Percentiles rank a stretch among this genome's conserved stretches.
Evolutionary conservation across 2,329 filamentous ascomycete species (phyloP).

Genomic region (Pseudopyrenochaeta lycopersici): DNA sequence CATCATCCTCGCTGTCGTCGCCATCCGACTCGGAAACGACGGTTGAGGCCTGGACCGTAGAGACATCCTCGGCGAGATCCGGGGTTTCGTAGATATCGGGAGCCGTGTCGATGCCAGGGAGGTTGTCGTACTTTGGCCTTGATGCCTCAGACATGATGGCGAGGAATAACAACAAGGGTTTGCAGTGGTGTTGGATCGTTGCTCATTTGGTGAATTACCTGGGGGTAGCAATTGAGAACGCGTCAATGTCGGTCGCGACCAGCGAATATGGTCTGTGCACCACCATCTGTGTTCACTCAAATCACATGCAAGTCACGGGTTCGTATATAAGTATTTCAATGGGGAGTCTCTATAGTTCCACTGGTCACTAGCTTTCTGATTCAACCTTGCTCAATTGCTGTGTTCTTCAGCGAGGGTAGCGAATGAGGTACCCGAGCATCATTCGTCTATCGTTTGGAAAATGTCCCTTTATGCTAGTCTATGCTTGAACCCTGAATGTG

Average conservation of each 20-base stretch:
- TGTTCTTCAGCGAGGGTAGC: no score
- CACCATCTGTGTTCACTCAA: no score
- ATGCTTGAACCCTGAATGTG: conserved; percentile 77
- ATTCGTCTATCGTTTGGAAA: no score
- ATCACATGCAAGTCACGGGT: no score
- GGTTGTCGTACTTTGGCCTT: conserved; percentile 59
- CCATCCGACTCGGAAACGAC: conserved; percentile 59
- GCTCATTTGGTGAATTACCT: conserved; percentile 13
- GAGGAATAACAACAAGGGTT: background rate
- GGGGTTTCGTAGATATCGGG: conserved; percentile 98
- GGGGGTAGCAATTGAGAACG: conserved; percentile 18
- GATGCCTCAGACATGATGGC: conserved; percentile 41
- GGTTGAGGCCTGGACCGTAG: conserved; percentile 70
- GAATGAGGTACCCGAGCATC: no score
- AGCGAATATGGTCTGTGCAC: conserved; percentile 9
- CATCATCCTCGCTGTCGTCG: conserved; percentile 59
- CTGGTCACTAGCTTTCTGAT: no score
- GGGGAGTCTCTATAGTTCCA: no score
- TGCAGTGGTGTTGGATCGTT: conserved; percentile 4
- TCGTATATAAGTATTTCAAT: no score
- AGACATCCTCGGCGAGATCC: conserved; percentile 88
- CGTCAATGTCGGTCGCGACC: conserved; percentile 31
- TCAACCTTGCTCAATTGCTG: no score
- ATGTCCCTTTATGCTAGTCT: background rate
- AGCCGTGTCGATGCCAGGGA: conserved; percentile 72